Base-by-base conservation (phyloP, 2,329 filamentous ascomycete species). In the Paracorniculantispora psalliotae region DNA sequence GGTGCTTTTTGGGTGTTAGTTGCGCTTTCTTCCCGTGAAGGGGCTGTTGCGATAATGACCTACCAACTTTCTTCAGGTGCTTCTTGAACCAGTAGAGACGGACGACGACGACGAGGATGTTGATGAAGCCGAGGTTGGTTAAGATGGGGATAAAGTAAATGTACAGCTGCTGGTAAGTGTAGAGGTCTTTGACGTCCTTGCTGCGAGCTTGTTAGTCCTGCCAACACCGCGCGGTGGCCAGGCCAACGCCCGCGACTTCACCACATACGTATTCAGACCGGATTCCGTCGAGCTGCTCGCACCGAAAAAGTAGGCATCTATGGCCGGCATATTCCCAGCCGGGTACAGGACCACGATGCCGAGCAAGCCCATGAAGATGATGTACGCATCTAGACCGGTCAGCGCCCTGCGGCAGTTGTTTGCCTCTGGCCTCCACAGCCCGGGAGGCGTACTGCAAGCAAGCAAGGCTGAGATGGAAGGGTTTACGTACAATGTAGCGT, bases 231-330 rank as follows among this genome's bases (percentile, higher is more conserved):
- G n/a, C n/a, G n/a, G n/a, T n/a, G n/a, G n/a, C n/a, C n/a, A n/a
- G n/a, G n/a, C n/a, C n/a, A n/a, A n/a, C n/a, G n/a, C n/a, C n/a
- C n/a, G n/a, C n/a, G n/a, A n/a, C n/a, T n/a, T 12, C 4, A 12
- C 9, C 37, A 68, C 74, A 50, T 60, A 81, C 77, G 77, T 75
- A 62, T 81, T 81, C 25, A 82, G 66, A 0, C 80, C 80, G 0
- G 79, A 80, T 62, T 79, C 77, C 5, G 79, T 82, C 1, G 76
- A 76, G 1, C 73, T 72, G 64, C 78, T 81, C 60, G 72, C 74
- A 17, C 78, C 78, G 39, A 81, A 77, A 66, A 81, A 79, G 65
- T 76, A 80, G 23, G 77, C 73, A 68, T 82, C 79, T 21, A 80
- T 68, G 0, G 73, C 74, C 3, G 62, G 61, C 5, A 78, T 48